Percentiles rank a stretch among this genome's conserved stretches.
These are phyloP conservation scores for Xylaria sp. DNA, from an alignment of 2,329 filamentous ascomycete genomes.

Conservation along the genomic window DNA sequence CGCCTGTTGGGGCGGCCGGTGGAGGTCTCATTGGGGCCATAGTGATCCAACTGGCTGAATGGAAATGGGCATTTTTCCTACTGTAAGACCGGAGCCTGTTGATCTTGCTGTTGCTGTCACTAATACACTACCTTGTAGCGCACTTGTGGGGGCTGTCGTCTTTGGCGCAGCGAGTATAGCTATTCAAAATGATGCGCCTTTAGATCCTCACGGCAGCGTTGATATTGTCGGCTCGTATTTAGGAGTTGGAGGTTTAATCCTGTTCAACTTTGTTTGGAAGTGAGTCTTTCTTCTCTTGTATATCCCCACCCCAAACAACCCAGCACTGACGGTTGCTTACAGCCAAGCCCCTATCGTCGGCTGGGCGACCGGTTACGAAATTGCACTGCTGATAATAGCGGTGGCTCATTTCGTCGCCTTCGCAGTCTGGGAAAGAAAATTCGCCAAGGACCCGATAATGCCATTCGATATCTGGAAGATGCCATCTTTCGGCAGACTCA, in stretches of 20 bases:
- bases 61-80: slow-evolving; percentile 7
- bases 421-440: slow-evolving; percentile 53
- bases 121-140: not conserved
- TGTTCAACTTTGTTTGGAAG: slow-evolving; percentile 65
- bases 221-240: slow-evolving; percentile 54
- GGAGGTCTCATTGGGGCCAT: slow-evolving; percentile 56
- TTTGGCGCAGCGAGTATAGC: not conserved
- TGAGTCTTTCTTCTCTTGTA: slow-evolving; percentile 43
- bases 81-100: not conserved
- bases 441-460: slow-evolving; percentile 55
- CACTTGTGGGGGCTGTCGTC: not conserved
- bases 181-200: slow-evolving; percentile 38
- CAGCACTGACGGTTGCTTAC: not conserved
- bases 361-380: slow-evolving; percentile 56
- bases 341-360: slow-evolving; percentile 57
- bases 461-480: slow-evolving; percentile 57
- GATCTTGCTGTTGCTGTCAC: not conserved
- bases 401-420: not conserved
- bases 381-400: slow-evolving; percentile 50
- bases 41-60: slow-evolving; percentile 53
- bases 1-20: slow-evolving; percentile 39
- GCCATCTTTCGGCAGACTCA: slow-evolving; percentile 55
- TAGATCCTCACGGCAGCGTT: slow-evolving; percentile 51
- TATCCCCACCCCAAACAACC: too few relatives aligned
- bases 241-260: slow-evolving; percentile 53